These are phyloP conservation scores for Teunomyces pallodes DNA, from an alignment of 805 yeast species.

Conservation along the genomic window DNA sequence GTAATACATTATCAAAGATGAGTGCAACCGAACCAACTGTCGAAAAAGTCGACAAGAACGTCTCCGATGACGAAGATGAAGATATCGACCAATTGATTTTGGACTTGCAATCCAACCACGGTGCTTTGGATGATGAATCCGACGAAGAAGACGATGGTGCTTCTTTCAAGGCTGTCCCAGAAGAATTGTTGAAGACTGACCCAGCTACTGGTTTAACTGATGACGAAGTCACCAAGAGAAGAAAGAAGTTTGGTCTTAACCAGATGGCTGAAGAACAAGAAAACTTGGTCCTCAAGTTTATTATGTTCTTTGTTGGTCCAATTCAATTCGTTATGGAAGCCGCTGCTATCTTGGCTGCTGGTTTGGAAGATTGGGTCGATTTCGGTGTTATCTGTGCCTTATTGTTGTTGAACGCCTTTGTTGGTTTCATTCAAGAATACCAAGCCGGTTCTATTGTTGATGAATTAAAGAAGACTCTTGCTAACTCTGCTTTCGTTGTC, in stretches of 20 bases:
- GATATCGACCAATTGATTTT: constrained; percentile 63
- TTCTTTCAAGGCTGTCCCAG: constrained; percentile 72
- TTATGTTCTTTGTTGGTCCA: constrained; percentile 90
- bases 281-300: constrained; percentile 73
- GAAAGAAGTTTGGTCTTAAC: constrained; percentile 87
- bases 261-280: constrained; percentile 90
- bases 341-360: constrained; percentile 93
- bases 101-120: constrained; percentile 73
- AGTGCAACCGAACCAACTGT: constrained; percentile 51
- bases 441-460: constrained; percentile 98
- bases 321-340: constrained; percentile 97
- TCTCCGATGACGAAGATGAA: constrained; percentile 53
- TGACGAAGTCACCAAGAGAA: constrained; percentile 77
- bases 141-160: constrained; percentile 31
- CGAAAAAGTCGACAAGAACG: constrained; percentile 52
- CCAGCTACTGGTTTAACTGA: constrained; percentile 71
- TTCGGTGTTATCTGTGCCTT: constrained; percentile 95
- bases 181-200: constrained; percentile 79
- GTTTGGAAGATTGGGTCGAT: constrained; percentile 97
- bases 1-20: constrained; percentile 13
- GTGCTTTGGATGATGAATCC: constrained; percentile 19
- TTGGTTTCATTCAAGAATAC: constrained; percentile 96
- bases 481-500: constrained; percentile 81
- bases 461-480: constrained; percentile 91
- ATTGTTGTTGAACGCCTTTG: constrained; percentile 80